A percentile compares a stretch with the other conserved stretches of the same genome.
These are phyloP conservation scores for Passalora sequoiae DNA, from an alignment of 2,329 filamentous ascomycete species.

Conservation along the genomic window DNA sequence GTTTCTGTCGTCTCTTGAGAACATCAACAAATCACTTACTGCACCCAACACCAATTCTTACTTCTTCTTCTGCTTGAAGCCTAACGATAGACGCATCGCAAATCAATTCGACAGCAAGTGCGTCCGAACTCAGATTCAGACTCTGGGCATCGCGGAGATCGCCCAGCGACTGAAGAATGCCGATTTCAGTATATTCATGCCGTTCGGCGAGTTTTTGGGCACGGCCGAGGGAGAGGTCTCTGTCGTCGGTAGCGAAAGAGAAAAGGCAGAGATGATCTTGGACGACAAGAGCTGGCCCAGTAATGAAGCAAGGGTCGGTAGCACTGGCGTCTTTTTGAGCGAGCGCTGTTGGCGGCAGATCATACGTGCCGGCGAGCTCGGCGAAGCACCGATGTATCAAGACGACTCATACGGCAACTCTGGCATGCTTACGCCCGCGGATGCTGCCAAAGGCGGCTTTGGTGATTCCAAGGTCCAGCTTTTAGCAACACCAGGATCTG, in stretches of 20 bases:
- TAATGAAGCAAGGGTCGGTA: constrained; percentile 85
- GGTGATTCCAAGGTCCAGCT: constrained; percentile 56
- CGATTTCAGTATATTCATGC: constrained; percentile 92
- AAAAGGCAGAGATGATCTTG: constrained; percentile 85
- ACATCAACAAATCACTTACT: constrained; percentile 80
- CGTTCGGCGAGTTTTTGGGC: constrained; percentile 91
- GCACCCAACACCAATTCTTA: constrained; percentile 84
- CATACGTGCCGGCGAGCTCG: constrained; percentile 63
- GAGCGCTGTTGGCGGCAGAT: constrained; percentile 94
- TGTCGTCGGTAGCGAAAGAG: constrained; percentile 83
- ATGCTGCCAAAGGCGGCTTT: constrained; percentile 47
- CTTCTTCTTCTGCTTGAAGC: constrained; percentile 95
- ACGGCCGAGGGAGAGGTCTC: constrained; percentile 77
- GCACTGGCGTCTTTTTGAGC: constrained; percentile 90
- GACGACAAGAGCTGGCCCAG: constrained; percentile 88
- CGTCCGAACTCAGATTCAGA: constrained; percentile 88
- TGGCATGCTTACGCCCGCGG: constrained; percentile 53
- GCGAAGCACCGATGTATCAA: constrained; percentile 49
- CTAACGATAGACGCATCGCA: constrained; percentile 91
- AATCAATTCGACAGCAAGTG: constrained; percentile 99
- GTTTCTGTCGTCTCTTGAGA: constrained; percentile 82
- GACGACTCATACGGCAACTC: constrained; percentile 56
- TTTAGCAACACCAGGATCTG: constrained; percentile 49
- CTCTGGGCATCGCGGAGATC: constrained; percentile 93
- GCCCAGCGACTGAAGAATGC: constrained; percentile 87